Base-by-base conservation (phyloP, 2,329 filamentous ascomycete species). In the Pseudogymnoascus sp. region DNA sequence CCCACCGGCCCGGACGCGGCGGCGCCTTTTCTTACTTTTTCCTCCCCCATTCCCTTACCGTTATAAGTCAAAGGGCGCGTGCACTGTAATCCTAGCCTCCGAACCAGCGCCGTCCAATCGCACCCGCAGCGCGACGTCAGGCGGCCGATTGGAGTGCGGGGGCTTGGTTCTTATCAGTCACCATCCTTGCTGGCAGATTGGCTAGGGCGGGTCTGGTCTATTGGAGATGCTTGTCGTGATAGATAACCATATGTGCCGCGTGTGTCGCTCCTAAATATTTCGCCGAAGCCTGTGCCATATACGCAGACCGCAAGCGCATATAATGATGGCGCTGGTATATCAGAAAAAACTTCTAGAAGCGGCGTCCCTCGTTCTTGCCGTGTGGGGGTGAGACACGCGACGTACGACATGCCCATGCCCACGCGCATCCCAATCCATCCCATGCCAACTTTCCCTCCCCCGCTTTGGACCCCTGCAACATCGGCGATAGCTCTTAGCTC, bases 311-410 rank as follows among this genome's bases (percentile, higher is more conserved):
- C 14, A 52, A 52, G 45, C 45, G 45, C 45, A 52, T 52, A 31
- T 7, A 16, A 31, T 52, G 8, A 31, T 4, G 14, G 23, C 25
- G 45, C 45, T 9, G 45, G 25, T 28, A 52, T 31, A 28, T 16
- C 8, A 21, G 7, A 5, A 16, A 31, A 3, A 52, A 16, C 23
- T 52, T 52, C 45, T 23, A 52, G 45, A 52, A 52, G 45, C 45
- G 45, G 45, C 45, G 45, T 52, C 14, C 45, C 45, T 52, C 45
- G 45, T 31, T 52, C 45, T 52, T 52, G 7, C 45, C 23, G 45
- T 8, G 23, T 11, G 23, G 45, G 45, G 45, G 23, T 52, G 45
- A 52, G 45, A 52, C 45, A 52, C 45, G 45, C 45, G 45, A 52
- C 45, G 25, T 52, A 16, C 45, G 4, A 52, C 45, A 31, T 52